Conservation (phyloP, 1,284 basidiomycete genomes). For the Pascua sp. region DNA sequence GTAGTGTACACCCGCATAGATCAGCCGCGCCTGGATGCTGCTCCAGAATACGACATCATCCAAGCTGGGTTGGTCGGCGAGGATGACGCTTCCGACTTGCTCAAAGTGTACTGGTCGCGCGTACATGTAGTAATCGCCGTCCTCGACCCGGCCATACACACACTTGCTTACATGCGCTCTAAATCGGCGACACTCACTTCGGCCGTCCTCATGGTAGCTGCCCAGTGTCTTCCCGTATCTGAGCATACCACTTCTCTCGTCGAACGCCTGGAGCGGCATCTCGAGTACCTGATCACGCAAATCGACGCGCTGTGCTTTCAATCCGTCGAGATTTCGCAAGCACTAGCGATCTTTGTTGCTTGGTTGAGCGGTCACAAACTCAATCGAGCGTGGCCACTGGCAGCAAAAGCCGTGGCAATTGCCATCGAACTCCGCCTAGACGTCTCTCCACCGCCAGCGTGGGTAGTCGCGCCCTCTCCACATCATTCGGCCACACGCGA, state of each 20-base stretch:
- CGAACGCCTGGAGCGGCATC: constrained; percentile 13
- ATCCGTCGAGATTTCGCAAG: constrained; percentile 22
- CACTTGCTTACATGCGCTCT: constrained; percentile 10
- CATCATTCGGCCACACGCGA: neutral
- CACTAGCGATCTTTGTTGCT: constrained; percentile 7
- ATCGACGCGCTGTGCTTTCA: constrained; percentile 11
- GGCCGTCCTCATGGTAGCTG: constrained; percentile 10
- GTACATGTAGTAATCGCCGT: constrained; percentile 10
- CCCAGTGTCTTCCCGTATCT: constrained; percentile 20
- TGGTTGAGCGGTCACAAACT: constrained; percentile 3
- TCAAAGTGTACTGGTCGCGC: constrained; percentile 17
- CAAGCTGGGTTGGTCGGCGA: constrained; percentile 7
- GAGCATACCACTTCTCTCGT: constrained; percentile 15
- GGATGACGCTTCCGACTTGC: constrained; percentile 5
- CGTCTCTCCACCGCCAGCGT: constrained; percentile 10
- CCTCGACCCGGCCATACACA: constrained; percentile 21
- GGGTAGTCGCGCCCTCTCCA: constrained; percentile 4
- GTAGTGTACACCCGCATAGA: constrained; percentile 19
- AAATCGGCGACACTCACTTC: constrained; percentile 14
- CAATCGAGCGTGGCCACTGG: constrained; percentile 4
- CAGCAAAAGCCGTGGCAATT: constrained; percentile 12
- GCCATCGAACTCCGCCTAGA: constrained; percentile 19
- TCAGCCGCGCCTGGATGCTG: constrained; percentile 16
- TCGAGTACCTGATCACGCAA: constrained; percentile 13
- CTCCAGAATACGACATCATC: constrained; percentile 15